Evolutionary conservation across 1,284 basidiomycete genomes (phyloP).

Genomic region (Leccinum insigne): DNA sequence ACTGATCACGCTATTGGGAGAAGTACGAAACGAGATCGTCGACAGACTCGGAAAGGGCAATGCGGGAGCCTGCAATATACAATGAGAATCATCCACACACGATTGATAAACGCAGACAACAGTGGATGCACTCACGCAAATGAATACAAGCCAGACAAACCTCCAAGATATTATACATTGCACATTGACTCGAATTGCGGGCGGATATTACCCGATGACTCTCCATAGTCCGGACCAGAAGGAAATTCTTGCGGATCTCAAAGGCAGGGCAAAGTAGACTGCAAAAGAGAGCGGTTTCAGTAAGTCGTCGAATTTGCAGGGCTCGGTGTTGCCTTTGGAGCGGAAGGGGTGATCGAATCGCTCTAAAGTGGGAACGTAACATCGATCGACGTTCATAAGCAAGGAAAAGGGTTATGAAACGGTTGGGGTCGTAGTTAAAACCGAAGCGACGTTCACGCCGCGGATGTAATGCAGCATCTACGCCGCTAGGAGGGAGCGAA

Average conservation of each 20-base stretch:
- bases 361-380: background rate
- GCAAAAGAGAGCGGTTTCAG: background rate
- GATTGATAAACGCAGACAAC: background rate
- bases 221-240: background rate
- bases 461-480: no score
- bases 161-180: background rate
- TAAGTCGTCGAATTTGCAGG: background rate
- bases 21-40: background rate
- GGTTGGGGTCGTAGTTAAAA: background rate
- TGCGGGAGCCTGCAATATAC: no score
- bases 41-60: constrained; percentile 12
- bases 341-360: background rate
- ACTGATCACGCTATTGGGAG: background rate
- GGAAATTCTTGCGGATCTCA: background rate
- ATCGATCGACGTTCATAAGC: background rate
- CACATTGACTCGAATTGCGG: background rate
- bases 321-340: background rate
- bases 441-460: background rate
- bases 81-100: no score
- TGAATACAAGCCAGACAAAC: background rate
- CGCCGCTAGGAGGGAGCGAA: background rate
- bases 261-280: background rate
- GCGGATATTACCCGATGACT: background rate
- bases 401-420: background rate
- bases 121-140: background rate